A percentile compares a stretch with the other conserved stretches of the same genome.
Evolutionary conservation across 2,329 filamentous ascomycete species (phyloP).

Genomic region (Sarocladiaceae sp.): DNA sequence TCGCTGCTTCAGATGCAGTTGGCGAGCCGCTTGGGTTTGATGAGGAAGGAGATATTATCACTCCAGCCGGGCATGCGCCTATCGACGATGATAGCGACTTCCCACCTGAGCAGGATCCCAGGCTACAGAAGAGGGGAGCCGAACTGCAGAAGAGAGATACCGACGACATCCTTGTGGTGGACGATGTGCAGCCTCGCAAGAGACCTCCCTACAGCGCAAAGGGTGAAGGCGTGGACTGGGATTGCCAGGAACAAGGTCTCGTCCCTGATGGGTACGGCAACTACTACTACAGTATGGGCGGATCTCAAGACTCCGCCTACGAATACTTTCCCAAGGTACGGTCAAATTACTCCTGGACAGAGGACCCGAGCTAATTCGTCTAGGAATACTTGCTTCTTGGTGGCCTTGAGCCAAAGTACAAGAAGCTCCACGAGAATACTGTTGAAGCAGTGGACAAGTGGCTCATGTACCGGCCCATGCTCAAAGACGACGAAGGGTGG

Average conservation of each 20-base stretch:
- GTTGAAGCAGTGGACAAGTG: conserved; percentile 66
- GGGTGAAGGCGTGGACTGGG: conserved; percentile 30
- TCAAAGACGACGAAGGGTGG: conserved; percentile 50
- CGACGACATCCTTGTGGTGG: not conserved
- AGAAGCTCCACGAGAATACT: conserved; percentile 64
- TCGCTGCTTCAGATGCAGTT: conserved; percentile 26
- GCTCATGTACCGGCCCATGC: conserved; percentile 75
- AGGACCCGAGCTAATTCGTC: not conserved
- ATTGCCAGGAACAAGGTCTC: conserved; percentile 59
- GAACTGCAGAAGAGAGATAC: not conserved
- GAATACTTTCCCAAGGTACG: conserved; percentile 61
- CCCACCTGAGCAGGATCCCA: not conserved
- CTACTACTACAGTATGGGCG: conserved; percentile 57
- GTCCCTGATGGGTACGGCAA: conserved; percentile 37
- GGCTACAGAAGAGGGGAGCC: not conserved
- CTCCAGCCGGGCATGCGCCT: conserved; percentile 5
- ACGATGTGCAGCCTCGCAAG: conserved; percentile 2
- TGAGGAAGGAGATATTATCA: conserved; percentile 7
- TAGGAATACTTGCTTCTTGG: conserved; percentile 65
- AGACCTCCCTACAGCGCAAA: conserved; percentile 28
- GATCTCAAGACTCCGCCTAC: conserved; percentile 65
- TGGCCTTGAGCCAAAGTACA: conserved; percentile 68
- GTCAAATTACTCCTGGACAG: too few relatives aligned
- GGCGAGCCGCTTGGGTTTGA: conserved; percentile 24
- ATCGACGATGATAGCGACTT: conserved; percentile 8